Percentiles rank a stretch among this genome's conserved stretches.
These are phyloP conservation scores for Penicillium paxilli DNA, from an alignment of 495 filamentous ascomycete genomes.

Conservation along the genomic window DNA sequence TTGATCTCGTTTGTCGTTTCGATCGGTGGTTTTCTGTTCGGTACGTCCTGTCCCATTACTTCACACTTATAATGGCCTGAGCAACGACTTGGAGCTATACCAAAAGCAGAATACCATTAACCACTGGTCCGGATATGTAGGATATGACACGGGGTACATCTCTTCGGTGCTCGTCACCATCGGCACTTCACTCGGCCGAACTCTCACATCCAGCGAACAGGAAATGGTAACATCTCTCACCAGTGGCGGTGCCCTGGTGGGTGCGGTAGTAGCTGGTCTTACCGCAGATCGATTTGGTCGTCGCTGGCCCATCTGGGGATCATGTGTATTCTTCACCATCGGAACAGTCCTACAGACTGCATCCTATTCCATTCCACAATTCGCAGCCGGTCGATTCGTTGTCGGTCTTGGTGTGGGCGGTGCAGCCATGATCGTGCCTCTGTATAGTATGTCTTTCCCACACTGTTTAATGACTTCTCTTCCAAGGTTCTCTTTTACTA, in stretches of 20 bases:
- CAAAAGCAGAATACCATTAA: neutral
- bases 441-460: constrained; percentile 37
- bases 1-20: constrained; percentile 18
- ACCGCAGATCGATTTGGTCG: constrained; percentile 52
- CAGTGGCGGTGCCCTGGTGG: constrained; percentile 30
- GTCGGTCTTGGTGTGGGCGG: constrained; percentile 54
- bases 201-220: constrained; percentile 16
- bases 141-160: constrained; percentile 22
- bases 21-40: constrained; percentile 18
- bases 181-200: constrained; percentile 8
- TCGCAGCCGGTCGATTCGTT: constrained; percentile 49
- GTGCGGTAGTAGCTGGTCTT: constrained; percentile 48
- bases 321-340: constrained; percentile 46
- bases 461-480: no score
- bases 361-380: constrained; percentile 46
- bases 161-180: constrained; percentile 19
- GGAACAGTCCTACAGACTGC: constrained; percentile 44
- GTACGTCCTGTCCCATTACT: neutral
- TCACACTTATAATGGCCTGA: neutral
- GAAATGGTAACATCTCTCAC: constrained; percentile 21
- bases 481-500: neutral
- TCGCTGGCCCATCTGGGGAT: constrained; percentile 47
- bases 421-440: constrained; percentile 50
- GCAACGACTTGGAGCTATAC: no score
- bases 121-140: neutral